Evolutionary conservation across 140 eudicot species (phyloP), one percentile per base, ranked within the genome.

Genomic region (Senecio squalidus): DNA sequence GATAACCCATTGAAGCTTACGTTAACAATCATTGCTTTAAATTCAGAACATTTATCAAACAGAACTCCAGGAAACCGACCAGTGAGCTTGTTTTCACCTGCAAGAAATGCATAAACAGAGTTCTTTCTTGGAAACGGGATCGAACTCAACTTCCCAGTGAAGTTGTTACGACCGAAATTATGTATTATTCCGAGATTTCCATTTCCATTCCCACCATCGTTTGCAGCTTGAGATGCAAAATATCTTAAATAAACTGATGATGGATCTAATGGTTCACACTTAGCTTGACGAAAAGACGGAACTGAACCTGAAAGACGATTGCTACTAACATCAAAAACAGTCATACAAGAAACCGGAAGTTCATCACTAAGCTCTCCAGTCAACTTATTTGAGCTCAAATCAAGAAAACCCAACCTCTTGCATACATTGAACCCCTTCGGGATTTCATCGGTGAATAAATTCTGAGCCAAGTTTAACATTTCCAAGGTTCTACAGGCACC

Each of bases 321-420:
- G 23, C 67, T 60, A 44, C 96, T 88, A 59, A 88, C 73, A 74
- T 88, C 87, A 51, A 88, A 88, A 25, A 76, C 39, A 23, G 64
- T 60, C 96, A 84, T 78, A 67, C 96, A 88, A 68, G 87, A 84
- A 60, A 84, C 90, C 24, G 71, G 77, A 27, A 88, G 76, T 40
- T 68, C 48, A 30, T 51, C 77, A 9, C 9, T 48, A 55, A 88
- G 74, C 75, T 74, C 74, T 29, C 96, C 94, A 4, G 75, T 76
- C 31, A 84, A 78, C 69, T 74, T 75, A 60, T 88, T 88, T 8
- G 90, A 74, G 66, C 85, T 79, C 83, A 88, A 74, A 75, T 88
- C 86, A 77, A 88, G 91, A 77, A 84, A 81, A 41, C 23, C 62
- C 56, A 88, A 65, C 49, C 80, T 79, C 65, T 65, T 81, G 75